Evolutionary conservation across 805 yeast genomes (phyloP).

Genomic region (Ogataea dorogensis): DNA sequence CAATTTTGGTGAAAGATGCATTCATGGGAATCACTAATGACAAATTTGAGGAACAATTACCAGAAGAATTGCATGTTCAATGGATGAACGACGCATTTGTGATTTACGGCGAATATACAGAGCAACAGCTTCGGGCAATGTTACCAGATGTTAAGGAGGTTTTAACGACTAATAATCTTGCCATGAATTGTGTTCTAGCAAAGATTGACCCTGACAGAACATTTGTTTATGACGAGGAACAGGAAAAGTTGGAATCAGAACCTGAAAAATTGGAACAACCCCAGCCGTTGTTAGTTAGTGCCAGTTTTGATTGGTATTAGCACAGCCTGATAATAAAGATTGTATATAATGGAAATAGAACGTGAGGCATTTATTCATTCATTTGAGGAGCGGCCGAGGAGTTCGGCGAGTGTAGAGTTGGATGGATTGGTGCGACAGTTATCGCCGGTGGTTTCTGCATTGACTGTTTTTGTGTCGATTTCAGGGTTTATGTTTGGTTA

Average conservation of each 20-base stretch:
- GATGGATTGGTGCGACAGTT: slow-evolving; percentile 30
- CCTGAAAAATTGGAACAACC: neutral
- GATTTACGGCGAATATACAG: slow-evolving; percentile 37
- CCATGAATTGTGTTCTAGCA: slow-evolving; percentile 49
- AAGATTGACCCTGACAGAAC: slow-evolving; percentile 39
- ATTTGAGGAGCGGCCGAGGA: slow-evolving; percentile 5
- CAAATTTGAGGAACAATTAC: slow-evolving; percentile 38
- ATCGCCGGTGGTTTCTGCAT: slow-evolving; percentile 39
- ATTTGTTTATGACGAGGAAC: slow-evolving; percentile 27
- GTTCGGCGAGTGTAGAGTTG: slow-evolving; percentile 15
- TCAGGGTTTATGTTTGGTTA: slow-evolving; percentile 63
- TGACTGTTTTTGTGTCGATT: slow-evolving; percentile 50
- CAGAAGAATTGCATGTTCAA: slow-evolving; percentile 32
- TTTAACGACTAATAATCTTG: slow-evolving; percentile 42
- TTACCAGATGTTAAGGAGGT: slow-evolving; percentile 40
- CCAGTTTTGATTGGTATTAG: slow-evolving; percentile 13
- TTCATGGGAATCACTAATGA: slow-evolving; percentile 52
- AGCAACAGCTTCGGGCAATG: slow-evolving; percentile 36
- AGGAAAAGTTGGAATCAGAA: no score
- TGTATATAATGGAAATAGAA: no score
- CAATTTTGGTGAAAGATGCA: slow-evolving; percentile 52
- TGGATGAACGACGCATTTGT: slow-evolving; percentile 44
- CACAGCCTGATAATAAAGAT: slow-evolving; percentile 6
- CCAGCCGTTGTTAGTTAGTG: slow-evolving; percentile 3
- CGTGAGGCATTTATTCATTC: no score